Percentiles rank a stretch among this genome's conserved stretches.
Evolutionary conservation across 306 rosid genomes (phyloP).

Genomic region (Carpinus fangiana): DNA sequence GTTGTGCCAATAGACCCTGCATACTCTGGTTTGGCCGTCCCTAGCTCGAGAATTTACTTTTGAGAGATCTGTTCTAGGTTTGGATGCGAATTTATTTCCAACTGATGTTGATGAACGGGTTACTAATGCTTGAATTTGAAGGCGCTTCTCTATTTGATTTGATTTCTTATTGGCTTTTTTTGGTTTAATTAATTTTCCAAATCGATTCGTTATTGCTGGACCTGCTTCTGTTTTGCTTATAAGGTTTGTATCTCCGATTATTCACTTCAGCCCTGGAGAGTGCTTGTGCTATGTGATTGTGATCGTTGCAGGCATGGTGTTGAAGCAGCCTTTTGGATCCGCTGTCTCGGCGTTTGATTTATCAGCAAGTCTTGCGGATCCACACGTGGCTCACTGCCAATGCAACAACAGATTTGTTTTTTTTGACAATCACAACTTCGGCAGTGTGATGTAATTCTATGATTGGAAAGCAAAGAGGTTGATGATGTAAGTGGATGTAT

Average conservation of each 20-base stretch:
- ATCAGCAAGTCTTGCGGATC: neutral
- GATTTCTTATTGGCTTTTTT: neutral
- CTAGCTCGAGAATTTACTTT: neutral
- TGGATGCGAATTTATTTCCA: neutral
- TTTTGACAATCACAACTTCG: constrained; percentile 18
- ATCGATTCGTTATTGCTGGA: neutral
- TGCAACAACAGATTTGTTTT: neutral
- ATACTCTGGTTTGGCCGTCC: neutral
- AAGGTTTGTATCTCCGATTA: neutral
- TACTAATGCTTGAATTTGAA: neutral
- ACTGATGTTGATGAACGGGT: neutral
- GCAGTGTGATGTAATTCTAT: constrained; percentile 1
- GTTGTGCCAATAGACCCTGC: neutral
- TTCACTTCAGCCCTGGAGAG: neutral
- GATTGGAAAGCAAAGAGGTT: neutral
- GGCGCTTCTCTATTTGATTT: neutral
- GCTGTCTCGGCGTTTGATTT: neutral
- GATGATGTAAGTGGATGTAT: constrained; percentile 46
- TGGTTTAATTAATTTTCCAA: neutral
- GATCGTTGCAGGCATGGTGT: neutral
- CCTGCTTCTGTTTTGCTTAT: neutral
- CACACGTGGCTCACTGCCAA: neutral
- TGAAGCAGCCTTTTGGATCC: neutral
- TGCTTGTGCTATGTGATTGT: neutral
- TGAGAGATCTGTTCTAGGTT: neutral